phyloP scores from a whole-genome alignment of 208 protist genomes.

The Leishmania tarentolae region DNA sequence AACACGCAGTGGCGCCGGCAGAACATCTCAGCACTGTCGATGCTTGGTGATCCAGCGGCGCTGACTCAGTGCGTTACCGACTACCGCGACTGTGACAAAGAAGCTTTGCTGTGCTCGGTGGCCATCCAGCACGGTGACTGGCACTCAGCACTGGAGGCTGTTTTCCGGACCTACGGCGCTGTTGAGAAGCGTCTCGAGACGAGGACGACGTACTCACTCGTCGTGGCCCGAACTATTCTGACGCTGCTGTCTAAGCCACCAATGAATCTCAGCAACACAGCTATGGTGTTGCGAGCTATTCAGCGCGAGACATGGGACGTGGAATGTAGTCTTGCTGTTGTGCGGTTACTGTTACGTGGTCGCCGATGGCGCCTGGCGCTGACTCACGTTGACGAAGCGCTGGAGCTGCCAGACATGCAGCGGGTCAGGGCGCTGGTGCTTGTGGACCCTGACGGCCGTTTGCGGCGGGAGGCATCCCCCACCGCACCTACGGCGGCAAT shows the following conservation, averaged over 20 bases:
- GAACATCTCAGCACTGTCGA: conserved; percentile 52
- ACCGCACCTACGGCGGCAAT: not conserved
- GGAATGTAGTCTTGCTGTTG: conserved; percentile 39
- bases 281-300: conserved; percentile 45
- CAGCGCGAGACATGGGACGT: conserved; percentile 47
- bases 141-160: conserved; percentile 39
- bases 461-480: not conserved
- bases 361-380: conserved; percentile 68
- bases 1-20: conserved; percentile 28
- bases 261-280: conserved; percentile 75
- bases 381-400: conserved; percentile 44
- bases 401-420: conserved; percentile 31
- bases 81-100: conserved; percentile 9
- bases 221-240: conserved; percentile 47
- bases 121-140: conserved; percentile 55
- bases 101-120: conserved; percentile 47
- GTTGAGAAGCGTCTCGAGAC: conserved; percentile 13
- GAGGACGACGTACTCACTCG: conserved; percentile 22
- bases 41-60: conserved; percentile 41
- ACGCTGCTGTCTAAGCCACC: conserved; percentile 43
- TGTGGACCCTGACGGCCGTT: conserved; percentile 4
- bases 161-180: conserved; percentile 32
- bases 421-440: conserved; percentile 10
- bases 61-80: conserved; percentile 21
- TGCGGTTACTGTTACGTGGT: conserved; percentile 55